Base-by-base conservation (phyloP, 78 protist genomes). In the Emiliania huxleyi region DNA sequence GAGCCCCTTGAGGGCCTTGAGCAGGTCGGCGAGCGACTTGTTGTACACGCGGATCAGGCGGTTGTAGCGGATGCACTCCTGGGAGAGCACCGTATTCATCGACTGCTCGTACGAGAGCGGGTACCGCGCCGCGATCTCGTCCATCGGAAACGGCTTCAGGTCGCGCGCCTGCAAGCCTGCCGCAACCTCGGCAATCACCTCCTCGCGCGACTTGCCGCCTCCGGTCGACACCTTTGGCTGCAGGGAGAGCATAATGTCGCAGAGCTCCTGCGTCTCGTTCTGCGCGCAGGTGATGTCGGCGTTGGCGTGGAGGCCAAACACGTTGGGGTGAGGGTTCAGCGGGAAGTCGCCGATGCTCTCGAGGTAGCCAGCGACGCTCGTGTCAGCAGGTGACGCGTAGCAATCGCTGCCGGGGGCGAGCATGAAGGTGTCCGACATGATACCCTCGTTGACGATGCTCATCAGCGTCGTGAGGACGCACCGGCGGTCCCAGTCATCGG, bases 291-390 rank as follows among this genome's bases (percentile, higher is more conserved):
- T 75, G 73, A 97, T 94, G 55, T 95, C 97, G 42, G 98, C 99
- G 92, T 97, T 97, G 71, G 77, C 94, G 94, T 97, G 98, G 93
- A 98, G 21, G 38, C 98, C 98, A 45, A 97, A 97, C 40, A 96
- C 95, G 38, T 93, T 95, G 15, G 98, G 98, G 55, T 69, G 89
- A 15, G 96, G 95, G 71, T 33, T 25, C n/a, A 91, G 46, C 21
- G 96, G 96, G 49, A 96, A 2, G 21, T 5, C 11, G 25, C 26
- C 0, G 92, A 96, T 91, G 52, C 12, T 26, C 22, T 0, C 19
- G 44, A 46, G 35, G 89, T 93, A 94, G n/a, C 46, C 77, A 25
- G 88, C 90, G 11, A 56, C 1, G 21, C 1, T 6, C n/a, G 87
- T n/a, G n/a, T n/a, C 94, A 49, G 46, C 56, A 33, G 46, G 91